Evolutionary conservation across 176 grass and related monocot species (phyloP).

Genomic region (Puccinellia tenuiflora): DNA sequence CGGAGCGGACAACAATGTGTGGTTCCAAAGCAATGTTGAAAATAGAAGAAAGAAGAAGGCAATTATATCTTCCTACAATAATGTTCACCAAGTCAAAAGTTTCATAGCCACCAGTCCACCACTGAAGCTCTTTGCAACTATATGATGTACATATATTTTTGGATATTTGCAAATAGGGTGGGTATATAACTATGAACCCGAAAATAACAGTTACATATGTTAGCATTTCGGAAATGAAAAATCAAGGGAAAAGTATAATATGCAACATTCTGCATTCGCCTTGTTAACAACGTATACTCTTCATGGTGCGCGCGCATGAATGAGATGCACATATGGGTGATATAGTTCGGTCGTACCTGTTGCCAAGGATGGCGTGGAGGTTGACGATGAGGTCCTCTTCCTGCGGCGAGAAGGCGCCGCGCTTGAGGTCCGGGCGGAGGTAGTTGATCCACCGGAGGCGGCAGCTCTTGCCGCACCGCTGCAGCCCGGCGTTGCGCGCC

Average conservation of each 20-base stretch:
- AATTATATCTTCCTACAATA: conserved; percentile 1
- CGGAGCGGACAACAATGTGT: neutral
- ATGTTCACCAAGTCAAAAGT: neutral
- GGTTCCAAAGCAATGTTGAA: neutral
- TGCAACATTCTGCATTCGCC: neutral
- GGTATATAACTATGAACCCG: neutral
- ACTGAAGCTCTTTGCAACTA: neutral
- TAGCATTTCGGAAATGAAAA: neutral
- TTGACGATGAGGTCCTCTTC: conserved; percentile 96
- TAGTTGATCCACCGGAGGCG: conserved; percentile 99
- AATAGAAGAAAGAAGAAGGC: neutral
- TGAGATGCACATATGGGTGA: too few species aligned
- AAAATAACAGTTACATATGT: neutral
- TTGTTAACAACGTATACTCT: neutral
- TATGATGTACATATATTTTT: neutral
- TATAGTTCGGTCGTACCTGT: conserved; percentile 40
- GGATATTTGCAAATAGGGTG: neutral
- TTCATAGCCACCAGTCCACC: neutral
- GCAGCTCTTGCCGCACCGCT: conserved; percentile 97
- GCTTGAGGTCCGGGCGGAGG: conserved; percentile 93
- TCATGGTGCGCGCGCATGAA: neutral
- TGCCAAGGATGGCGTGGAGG: conserved; percentile 89
- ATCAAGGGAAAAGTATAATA: neutral
- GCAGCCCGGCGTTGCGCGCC: conserved; percentile 85
- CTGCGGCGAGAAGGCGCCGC: conserved; percentile 89